Evolutionary conservation across 2,329 filamentous ascomycete species (phyloP).

Genomic region (Hymenoscyphus fructigenus): DNA sequence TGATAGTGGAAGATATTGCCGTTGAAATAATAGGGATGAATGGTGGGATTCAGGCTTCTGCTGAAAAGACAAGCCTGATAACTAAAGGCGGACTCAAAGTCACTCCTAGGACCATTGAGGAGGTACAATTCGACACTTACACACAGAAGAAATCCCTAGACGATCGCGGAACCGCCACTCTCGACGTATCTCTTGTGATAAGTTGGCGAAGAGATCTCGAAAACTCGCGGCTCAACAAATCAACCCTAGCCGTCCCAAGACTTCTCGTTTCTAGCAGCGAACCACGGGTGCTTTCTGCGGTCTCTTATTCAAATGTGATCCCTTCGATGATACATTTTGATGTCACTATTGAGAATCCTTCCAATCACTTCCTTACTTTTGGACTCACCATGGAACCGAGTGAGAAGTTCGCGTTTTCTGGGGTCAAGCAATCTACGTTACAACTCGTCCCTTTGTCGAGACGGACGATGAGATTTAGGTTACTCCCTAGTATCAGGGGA

Average conservation of each 20-base stretch:
- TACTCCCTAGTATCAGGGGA: constrained; percentile 67
- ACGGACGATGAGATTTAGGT: constrained; percentile 67
- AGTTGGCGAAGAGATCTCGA: constrained; percentile 65
- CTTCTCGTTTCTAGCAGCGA: constrained; percentile 80
- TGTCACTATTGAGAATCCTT: constrained; percentile 88
- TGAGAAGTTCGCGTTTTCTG: constrained; percentile 90
- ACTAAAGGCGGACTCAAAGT: constrained; percentile 49
- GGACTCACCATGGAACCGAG: constrained; percentile 88
- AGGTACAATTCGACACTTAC: constrained; percentile 70
- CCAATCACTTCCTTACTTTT: constrained; percentile 92
- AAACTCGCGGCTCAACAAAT: constrained; percentile 51
- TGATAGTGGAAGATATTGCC: constrained; percentile 62
- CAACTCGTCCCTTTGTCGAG: constrained; percentile 82
- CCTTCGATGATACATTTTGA: constrained; percentile 45
- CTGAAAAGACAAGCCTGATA: constrained; percentile 41
- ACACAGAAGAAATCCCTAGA: constrained; percentile 78
- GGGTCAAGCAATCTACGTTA: constrained; percentile 75
- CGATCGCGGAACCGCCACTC: constrained; percentile 70
- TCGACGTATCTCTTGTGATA: constrained; percentile 75
- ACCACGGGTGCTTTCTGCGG: constrained; percentile 70
- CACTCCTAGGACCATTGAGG: constrained; percentile 65
- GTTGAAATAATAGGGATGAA: constrained; percentile 61
- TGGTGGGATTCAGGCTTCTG: constrained; percentile 60
- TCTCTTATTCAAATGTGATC: constrained; percentile 44
- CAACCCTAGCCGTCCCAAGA: constrained; percentile 73